These are phyloP conservation scores for Angomonas ambiguus DNA, from an alignment of 208 protist species.

Conservation along the genomic window DNA sequence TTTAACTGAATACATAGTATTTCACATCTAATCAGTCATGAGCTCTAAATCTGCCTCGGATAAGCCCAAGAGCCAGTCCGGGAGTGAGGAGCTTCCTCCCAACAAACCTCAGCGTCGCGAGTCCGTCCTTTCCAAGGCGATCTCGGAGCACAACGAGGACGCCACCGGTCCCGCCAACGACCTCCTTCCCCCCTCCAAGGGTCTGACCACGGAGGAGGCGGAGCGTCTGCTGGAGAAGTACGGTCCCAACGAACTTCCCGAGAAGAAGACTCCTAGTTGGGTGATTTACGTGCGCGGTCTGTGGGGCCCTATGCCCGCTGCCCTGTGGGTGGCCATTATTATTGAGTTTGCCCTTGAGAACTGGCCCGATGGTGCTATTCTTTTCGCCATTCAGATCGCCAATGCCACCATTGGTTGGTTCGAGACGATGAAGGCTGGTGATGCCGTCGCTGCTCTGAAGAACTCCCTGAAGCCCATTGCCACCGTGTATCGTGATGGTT, in stretches of 20 bases:
- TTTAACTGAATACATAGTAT: not conserved
- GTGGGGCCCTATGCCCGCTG: conserved; percentile 83
- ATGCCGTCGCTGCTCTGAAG: conserved; percentile 91
- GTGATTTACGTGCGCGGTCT: conserved; percentile 75
- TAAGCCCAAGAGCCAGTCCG: conserved; percentile 23
- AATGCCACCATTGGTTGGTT: conserved; percentile 87
- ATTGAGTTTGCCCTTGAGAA: conserved; percentile 87
- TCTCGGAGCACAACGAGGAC: conserved; percentile 57
- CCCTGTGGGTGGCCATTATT: conserved; percentile 87
- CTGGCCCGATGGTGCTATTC: conserved; percentile 80
- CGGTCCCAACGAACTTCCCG: conserved; percentile 70
- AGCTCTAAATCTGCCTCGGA: conserved; percentile 27
- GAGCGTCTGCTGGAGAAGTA: conserved; percentile 58
- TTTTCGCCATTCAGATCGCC: conserved; percentile 79
- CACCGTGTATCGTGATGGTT: conserved; percentile 76
- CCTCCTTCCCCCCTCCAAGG: conserved; percentile 54
- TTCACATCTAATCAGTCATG: conserved; percentile 21
- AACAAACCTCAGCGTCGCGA: conserved; percentile 62
- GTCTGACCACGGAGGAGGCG: conserved; percentile 58
- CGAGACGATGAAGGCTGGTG: conserved; percentile 91
- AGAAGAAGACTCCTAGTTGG: conserved; percentile 75
- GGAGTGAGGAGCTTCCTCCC: conserved; percentile 30
- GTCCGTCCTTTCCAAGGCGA: conserved; percentile 71
- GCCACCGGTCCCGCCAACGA: conserved; percentile 16
- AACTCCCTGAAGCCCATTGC: conserved; percentile 78